Base-by-base conservation (phyloP, 139 green algal genomes). In the Chlorella ohadii region DNA sequence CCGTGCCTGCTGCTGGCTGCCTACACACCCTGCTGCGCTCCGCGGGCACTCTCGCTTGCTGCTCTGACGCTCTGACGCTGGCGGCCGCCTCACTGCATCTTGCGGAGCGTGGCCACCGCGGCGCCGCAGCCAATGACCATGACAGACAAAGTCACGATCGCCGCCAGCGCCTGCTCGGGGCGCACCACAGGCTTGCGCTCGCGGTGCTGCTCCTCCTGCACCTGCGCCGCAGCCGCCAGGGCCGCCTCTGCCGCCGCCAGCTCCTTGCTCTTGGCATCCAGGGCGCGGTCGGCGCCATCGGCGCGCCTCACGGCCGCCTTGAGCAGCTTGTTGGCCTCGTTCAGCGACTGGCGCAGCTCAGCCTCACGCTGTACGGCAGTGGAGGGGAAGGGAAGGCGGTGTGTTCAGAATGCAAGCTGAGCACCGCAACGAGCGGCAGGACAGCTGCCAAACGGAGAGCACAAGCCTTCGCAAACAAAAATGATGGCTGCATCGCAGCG, bases 271-370 rank as follows among this genome's bases (percentile, higher is more conserved):
- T 23, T n/a, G 22, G 39, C n/a, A 0, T 44, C 63, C 78, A 83
- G 78, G 12, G 61, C n/a, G 28, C 61, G 28, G 6, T 63, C 61
- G 28, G 78, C 63, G 7, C 23, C 39, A 41, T 74, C 47, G n/a
- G 28, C 65, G 17, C 65, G 78, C 39, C 7, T 41, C 28, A 33
- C 17, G 9, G 41, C 34, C 61, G 34, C 70, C 51, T 73, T 68
- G 34, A 86, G 41, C 70, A 79, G 68, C 59, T 75, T 72, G 59
- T 55, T 63, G 11, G 28, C 72, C 19, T 44, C n/a, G 51, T n/a
- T 67, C 22, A 80, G 72, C 4, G 20, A 72, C 25, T 41, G 11
- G 2, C 57, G 44, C 67, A 78, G 72, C 39, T 75, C 64, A 12
- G 47, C 33, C 64, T 86, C 76, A 20, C 76, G 56, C 76, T 82